Evolutionary conservation across 805 yeast genomes (phyloP).

Genomic region (Spathaspora hagerdaliae): DNA sequence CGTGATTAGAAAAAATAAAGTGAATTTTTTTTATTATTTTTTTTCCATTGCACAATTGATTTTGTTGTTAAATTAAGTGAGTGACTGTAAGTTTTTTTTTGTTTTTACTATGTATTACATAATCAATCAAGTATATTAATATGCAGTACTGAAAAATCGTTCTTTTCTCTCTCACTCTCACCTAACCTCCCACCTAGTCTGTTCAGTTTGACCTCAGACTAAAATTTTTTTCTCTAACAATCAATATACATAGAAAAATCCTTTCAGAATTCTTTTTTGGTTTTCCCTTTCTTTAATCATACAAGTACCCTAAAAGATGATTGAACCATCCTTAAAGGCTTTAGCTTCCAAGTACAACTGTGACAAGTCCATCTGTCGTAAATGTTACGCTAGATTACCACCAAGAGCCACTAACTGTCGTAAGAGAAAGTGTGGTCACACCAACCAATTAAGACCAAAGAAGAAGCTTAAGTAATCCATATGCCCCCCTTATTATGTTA

Average conservation of each 20-base stretch:
- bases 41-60: too few relatives aligned
- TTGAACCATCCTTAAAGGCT: conserved; percentile 99
- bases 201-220: too few relatives aligned
- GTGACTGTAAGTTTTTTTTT: too few relatives aligned
- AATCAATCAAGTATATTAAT: background rate
- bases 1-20: background rate
- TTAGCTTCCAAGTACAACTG: conserved; percentile 99
- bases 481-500: background rate
- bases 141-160: background rate
- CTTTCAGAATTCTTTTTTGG: background rate
- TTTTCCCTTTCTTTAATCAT: background rate
- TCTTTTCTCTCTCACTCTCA: background rate
- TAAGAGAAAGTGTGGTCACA: conserved; percentile 99
- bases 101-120: too few relatives aligned
- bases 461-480: conserved; percentile 88
- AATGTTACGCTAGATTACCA: conserved; percentile 99
- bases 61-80: too few relatives aligned
- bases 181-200: background rate
- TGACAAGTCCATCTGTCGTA: conserved; percentile 98
- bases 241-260: too few relatives aligned
- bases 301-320: conserved; percentile 44
- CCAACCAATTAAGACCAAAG: conserved; percentile 99
- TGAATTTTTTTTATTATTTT: too few relatives aligned
- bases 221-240: too few relatives aligned
- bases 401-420: conserved; percentile 99